These are phyloP conservation scores for Coprinellus micaceus DNA, from an alignment of 768 basidiomycete genomes.

Conservation along the genomic window DNA sequence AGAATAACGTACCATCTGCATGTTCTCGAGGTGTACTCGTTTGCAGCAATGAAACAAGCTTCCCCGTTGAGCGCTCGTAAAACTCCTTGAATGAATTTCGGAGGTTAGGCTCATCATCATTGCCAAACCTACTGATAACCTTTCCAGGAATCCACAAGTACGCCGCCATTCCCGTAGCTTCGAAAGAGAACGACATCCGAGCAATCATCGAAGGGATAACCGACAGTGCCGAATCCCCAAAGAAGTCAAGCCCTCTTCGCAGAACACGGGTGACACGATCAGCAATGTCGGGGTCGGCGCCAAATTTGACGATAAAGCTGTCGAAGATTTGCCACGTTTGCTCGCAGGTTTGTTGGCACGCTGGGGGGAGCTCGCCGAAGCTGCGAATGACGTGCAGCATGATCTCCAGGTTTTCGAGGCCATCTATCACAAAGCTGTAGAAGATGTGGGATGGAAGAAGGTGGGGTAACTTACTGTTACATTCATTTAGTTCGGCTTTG, in stretches of 20 bases:
- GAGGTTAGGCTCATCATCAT: slow-evolving; percentile 54
- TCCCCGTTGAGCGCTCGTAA: slow-evolving; percentile 74
- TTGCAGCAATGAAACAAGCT: slow-evolving; percentile 64
- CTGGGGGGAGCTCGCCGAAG: slow-evolving; percentile 75
- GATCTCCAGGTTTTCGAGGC: slow-evolving; percentile 88
- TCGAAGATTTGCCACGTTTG: slow-evolving; percentile 88
- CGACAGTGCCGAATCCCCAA: slow-evolving; percentile 60
- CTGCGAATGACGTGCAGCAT: slow-evolving; percentile 81
- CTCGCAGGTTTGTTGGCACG: slow-evolving; percentile 73
- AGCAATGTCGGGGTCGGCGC: slow-evolving; percentile 67
- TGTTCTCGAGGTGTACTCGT: slow-evolving; percentile 66
- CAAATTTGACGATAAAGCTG: slow-evolving; percentile 72
- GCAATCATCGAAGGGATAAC: slow-evolving; percentile 68
- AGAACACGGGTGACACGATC: slow-evolving; percentile 84
- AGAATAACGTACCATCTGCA: slow-evolving; percentile 74
- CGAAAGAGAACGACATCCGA: slow-evolving; percentile 77
- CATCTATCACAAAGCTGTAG: slow-evolving; percentile 44
- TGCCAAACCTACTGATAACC: slow-evolving; percentile 71
- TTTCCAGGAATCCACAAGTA: slow-evolving; percentile 96
- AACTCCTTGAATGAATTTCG: slow-evolving; percentile 55
- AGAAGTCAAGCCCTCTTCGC: slow-evolving; percentile 80
- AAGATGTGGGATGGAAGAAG: background rate
- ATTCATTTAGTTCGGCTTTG: slow-evolving; percentile 65
- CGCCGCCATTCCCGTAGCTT: slow-evolving; percentile 73
- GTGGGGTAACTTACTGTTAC: slow-evolving; percentile 55